Evolutionary conservation across 2,329 filamentous ascomycete genomes (phyloP), one percentile per base, ranked within the genome.

Genomic region (Chrysosporium queenslandicum): DNA sequence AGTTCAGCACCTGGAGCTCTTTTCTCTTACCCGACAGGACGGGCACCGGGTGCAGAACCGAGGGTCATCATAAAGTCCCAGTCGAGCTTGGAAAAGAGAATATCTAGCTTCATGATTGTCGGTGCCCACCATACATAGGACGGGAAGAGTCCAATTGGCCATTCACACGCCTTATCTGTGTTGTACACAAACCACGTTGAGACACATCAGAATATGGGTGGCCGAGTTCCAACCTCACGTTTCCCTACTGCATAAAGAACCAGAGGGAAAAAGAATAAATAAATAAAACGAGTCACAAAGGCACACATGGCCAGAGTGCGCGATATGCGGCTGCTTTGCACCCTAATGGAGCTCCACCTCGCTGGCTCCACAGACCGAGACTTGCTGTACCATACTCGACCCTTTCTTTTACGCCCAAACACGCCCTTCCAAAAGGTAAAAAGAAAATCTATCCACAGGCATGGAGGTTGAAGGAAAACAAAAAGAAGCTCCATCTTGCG

Each of bases 281-380:
- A 29, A 29, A 29, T 9, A 36, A n/a, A 25, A 37, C 20, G 27
- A 27, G 45, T 37, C 45, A 47, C 45, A 39, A 34, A 47, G 14
- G 32, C 45, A 47, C 45, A 47, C 30, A 37, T 47, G 45, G 45
- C 45, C 43, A 11, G 25, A 20, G 18, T 46, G 34, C 29, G 25
- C 14, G 25, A 30, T 21, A 45, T 29, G 41, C 25, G 32, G 37
- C 37, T 29, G 27, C 9, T 36, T 36, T 36, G 34, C 6, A 36
- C n/a, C n/a, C n/a, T n/a, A n/a, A n/a, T n/a, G n/a, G n/a, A n/a
- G n/a, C n/a, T n/a, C n/a, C n/a, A n/a, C n/a, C n/a, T n/a, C n/a
- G n/a, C n/a, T n/a, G n/a, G n/a, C n/a, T n/a, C n/a, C n/a, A n/a
- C n/a, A n/a, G n/a, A n/a, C n/a, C n/a, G n/a, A n/a, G n/a, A n/a